Base-by-base conservation (phyloP, 441 rosid species). In the Populus tomentosa region DNA sequence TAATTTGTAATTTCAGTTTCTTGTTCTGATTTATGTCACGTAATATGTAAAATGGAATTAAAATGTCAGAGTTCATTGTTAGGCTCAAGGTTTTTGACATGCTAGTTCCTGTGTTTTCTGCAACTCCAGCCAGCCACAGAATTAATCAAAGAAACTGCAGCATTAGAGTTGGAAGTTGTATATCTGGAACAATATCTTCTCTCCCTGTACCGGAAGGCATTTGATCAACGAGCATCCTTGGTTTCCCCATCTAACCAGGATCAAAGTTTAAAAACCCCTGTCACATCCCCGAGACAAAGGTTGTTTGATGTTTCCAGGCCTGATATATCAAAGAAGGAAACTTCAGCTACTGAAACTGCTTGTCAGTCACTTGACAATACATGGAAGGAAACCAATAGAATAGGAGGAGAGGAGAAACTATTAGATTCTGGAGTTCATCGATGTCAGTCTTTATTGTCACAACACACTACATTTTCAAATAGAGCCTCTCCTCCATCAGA, bases 171-270 rank as follows among this genome's bases (percentile, higher is more conserved):
- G 87, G 99, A 95, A 88, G 98, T 95, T 71, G 90, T 88, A 73
- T 81, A 93, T 83, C 83, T 95, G 82, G 99, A 95, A 68, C 98
- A 93, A 73, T 86, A 92, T 80, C 98, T 95, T 83, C 96, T 95
- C 68, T 89, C 93, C 6, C 79, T 95, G 76, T 95, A 95, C 74
- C 88, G 99, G 24, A 90, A 86, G 82, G 93, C 94, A 69, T 93
- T 95, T 86, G 97, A 93, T 80, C 92, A 91, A 77, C 87, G 89
- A 83, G n/a, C 79, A 64, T 81, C 89, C 35, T 79, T 85, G 50
- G 83, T 84, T 68, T 82, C 92, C 36, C 87, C 91, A 36, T 75
- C 92, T 23, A 74, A 79, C 68, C 88, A 85, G 83, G 84, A 83
- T 66, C 82, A 86, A 83, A 85, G 72, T 62, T 68, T 80, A 42